Evolutionary conservation across 108 stramenopile species (phyloP), one percentile per base, ranked within the genome.

Genomic region (Aurantiochytrium sp.): DNA sequence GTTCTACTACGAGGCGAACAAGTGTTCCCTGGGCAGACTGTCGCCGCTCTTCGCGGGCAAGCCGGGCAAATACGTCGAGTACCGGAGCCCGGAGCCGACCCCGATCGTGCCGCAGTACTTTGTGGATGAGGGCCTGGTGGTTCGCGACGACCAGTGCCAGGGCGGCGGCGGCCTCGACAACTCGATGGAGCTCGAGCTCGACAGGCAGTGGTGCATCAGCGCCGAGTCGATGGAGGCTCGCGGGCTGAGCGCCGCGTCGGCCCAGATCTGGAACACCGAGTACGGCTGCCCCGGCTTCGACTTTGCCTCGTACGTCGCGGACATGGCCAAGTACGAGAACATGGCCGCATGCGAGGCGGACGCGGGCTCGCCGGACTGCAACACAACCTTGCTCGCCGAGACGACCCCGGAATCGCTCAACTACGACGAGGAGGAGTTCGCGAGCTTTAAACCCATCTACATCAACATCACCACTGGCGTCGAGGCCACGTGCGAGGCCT

Each of bases 211-310:
- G 59, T 65, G 59, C 34, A 34, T 65, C 59, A 65, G 59, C 34
- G 59, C 34, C 27, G 34, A 34, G 32, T 30, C 59, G 2, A 2
- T 65, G 59, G 34, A 30, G 34, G 34, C 59, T 65, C 59, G 59
- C 34, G 27, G 34, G 0, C 32, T 30, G 15, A 12, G 10, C 10
- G 59, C 27, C 2, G 59, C 50, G 15, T 52, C 59, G 8, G 59
- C 59, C 24, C 22, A 15, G 1, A 30, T 65, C 45, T 65, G 59
- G 59, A 81, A 81, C 73, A 6, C 12, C 50, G 42, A 48, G 27
- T 48, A 48, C 45, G 73, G 73, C n/a, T 81, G 73, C 73, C 42
- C 39, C 6, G 73, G 73, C n/a, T 81, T 48, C 39, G 73, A 81
- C 2, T 48, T 81, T 41, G 39, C 21, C 73, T 21, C 24, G 21